Percentiles rank a stretch among this genome's conserved stretches.
Evolutionary conservation across 805 yeast genomes (phyloP).

Genomic region (Metschnikowia vanudenii): DNA sequence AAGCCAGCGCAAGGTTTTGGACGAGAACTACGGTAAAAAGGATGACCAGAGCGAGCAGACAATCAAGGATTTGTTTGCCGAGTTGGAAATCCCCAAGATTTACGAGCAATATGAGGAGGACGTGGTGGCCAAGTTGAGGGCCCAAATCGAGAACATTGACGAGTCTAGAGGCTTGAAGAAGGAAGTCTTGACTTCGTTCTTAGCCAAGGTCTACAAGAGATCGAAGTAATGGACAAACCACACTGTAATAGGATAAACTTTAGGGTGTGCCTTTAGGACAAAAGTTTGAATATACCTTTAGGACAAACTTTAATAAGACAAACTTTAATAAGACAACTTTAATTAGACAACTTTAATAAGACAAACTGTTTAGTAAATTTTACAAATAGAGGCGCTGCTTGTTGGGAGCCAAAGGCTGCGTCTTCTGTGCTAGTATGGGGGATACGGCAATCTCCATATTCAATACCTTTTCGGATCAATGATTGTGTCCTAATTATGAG

Average conservation of each 20-base stretch:
- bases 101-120: slow-evolving; percentile 84
- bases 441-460: no score
- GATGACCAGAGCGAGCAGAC: slow-evolving; percentile 62
- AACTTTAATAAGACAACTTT: no score
- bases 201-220: slow-evolving; percentile 91
- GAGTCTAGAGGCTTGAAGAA: slow-evolving; percentile 92
- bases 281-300: no score
- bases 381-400: no score
- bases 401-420: no score
- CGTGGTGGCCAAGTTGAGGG: slow-evolving; percentile 60
- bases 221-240: slow-evolving; percentile 49
- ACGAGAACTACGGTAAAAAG: slow-evolving; percentile 87
- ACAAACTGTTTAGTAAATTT: no score
- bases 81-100: slow-evolving; percentile 65
- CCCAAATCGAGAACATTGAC: slow-evolving; percentile 68
- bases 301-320: no score
- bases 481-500: no score
- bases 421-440: no score
- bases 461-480: no score
- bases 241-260: background rate
- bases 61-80: slow-evolving; percentile 71
- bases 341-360: no score
- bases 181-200: slow-evolving; percentile 79
- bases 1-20: slow-evolving; percentile 80
- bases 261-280: no score